phyloP scores from a whole-genome alignment of 352 stramenopile species.

The Thraustochytrium sp. region DNA sequence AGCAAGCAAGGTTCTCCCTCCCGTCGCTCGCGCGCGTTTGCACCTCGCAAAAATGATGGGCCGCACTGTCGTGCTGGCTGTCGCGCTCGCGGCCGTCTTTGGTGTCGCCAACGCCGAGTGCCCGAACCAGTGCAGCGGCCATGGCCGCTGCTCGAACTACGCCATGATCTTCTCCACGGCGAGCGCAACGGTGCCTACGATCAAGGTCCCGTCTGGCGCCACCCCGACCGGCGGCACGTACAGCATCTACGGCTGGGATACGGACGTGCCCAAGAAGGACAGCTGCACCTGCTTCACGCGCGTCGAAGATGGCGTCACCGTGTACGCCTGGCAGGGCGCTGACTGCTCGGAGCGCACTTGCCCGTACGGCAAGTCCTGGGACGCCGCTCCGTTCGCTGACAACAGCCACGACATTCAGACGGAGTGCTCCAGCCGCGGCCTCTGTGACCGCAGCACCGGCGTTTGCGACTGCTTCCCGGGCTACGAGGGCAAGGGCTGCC shows the following conservation, averaged over 20 bases:
- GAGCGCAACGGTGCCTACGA: neutral
- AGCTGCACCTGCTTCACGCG: slow-evolving; percentile 42
- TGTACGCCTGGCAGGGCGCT: slow-evolving; percentile 36
- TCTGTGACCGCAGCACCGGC: slow-evolving; percentile 72
- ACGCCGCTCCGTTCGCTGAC: neutral
- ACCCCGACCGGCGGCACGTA: neutral
- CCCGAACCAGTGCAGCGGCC: slow-evolving; percentile 61
- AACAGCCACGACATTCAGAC: neutral
- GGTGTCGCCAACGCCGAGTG: slow-evolving; percentile 46
- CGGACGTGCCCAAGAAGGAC: slow-evolving; percentile 12
- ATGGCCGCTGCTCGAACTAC: slow-evolving; percentile 59
- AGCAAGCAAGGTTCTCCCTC: too few relatives aligned
- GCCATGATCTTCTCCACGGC: slow-evolving; percentile 30
- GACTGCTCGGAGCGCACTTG: slow-evolving; percentile 42
- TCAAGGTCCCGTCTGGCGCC: too few relatives aligned
- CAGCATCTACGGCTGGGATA: slow-evolving; percentile 37
- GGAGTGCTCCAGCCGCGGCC: slow-evolving; percentile 75
- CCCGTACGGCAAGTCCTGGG: slow-evolving; percentile 30
- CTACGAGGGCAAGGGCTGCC: slow-evolving; percentile 79
- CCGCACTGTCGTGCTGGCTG: neutral
- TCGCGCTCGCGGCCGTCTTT: neutral
- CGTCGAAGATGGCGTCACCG: slow-evolving; percentile 4
- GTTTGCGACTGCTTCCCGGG: slow-evolving; percentile 76
- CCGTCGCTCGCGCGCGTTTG: neutral
- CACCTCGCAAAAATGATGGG: neutral